Evolutionary conservation across 805 yeast genomes (phyloP).

Genomic region (Metschnikowia borealis): DNA sequence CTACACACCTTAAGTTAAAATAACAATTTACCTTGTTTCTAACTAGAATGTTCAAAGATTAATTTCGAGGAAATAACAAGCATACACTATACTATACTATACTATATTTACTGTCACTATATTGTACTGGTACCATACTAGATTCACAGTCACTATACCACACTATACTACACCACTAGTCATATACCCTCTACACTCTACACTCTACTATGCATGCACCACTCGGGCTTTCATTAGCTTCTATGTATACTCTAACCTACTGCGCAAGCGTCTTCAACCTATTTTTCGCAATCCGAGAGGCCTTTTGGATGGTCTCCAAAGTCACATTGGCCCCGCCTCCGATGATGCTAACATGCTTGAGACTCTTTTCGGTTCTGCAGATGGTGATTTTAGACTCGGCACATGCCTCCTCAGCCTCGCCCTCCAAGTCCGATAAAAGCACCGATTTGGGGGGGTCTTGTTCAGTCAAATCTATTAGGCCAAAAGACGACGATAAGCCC

Average conservation of each 20-base stretch:
- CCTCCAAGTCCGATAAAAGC: constrained; percentile 72
- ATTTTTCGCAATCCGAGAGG: constrained; percentile 44
- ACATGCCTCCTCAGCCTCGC: constrained; percentile 74
- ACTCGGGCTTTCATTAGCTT: not conserved
- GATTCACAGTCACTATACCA: too few relatives aligned
- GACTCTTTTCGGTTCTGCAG: constrained; percentile 28
- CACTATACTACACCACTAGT: too few relatives aligned
- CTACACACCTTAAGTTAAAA: too few relatives aligned
- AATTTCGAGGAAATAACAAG: too few relatives aligned
- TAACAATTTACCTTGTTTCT: too few relatives aligned
- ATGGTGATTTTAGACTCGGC: constrained; percentile 52
- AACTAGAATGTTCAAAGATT: too few relatives aligned
- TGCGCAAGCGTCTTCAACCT: constrained; percentile 35
- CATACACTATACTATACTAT: too few relatives aligned
- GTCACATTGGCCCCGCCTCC: constrained; percentile 50
- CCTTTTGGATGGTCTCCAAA: constrained; percentile 42
- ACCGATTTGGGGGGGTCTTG: constrained; percentile 24
- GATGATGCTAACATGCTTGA: constrained; percentile 43
- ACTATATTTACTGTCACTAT: too few relatives aligned
- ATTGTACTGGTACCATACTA: too few relatives aligned
- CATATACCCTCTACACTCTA: too few relatives aligned
- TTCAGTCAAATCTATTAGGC: constrained; percentile 42
- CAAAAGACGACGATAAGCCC: constrained; percentile 54
- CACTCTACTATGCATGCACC: too few relatives aligned
- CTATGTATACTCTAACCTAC: not conserved